These are phyloP conservation scores for Cymbopogon citratus DNA, from an alignment of 176 grass and related monocot genomes.

Conservation along the genomic window DNA sequence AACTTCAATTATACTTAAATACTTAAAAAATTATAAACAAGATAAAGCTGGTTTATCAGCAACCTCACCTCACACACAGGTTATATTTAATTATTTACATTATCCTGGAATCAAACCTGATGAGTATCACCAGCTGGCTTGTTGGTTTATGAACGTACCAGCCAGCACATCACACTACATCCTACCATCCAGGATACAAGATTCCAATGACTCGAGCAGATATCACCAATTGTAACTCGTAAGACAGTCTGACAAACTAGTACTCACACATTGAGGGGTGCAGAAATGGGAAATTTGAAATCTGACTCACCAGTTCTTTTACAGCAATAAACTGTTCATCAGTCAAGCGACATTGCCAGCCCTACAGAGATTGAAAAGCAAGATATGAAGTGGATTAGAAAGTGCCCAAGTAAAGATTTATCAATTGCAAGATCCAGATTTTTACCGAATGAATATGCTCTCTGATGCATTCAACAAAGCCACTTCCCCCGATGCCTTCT, in stretches of 20 bases:
- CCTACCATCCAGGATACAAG: not conserved
- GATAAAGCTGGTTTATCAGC: not conserved
- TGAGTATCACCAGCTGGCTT: constrained; percentile 14
- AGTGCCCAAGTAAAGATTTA: constrained; percentile 8
- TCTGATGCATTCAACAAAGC: constrained; percentile 99
- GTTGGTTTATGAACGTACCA: not conserved
- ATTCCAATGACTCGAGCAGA: constrained; percentile 16
- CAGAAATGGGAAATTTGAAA: constrained; percentile 5
- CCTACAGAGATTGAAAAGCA: constrained; percentile 52
- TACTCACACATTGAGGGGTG: not conserved
- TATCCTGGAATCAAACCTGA: constrained; percentile 2
- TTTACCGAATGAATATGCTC: constrained; percentile 97
- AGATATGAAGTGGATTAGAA: constrained; percentile 27
- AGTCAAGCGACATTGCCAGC: constrained; percentile 99
- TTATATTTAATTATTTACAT: not conserved
- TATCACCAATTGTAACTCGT: not conserved
- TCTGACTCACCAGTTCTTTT: constrained; percentile 85
- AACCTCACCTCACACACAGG: not conserved
- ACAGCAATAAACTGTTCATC: constrained; percentile 99
- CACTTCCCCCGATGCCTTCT: constrained; percentile 98
- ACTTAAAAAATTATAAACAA: not conserved
- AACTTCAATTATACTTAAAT: not conserved
- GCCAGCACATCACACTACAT: not conserved
- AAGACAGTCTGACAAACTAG: constrained; percentile 22
- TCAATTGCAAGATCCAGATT: constrained; percentile 20